phyloP scores from a whole-genome alignment of 129 eudicot species.

The Centrapalus pauciflorus region DNA sequence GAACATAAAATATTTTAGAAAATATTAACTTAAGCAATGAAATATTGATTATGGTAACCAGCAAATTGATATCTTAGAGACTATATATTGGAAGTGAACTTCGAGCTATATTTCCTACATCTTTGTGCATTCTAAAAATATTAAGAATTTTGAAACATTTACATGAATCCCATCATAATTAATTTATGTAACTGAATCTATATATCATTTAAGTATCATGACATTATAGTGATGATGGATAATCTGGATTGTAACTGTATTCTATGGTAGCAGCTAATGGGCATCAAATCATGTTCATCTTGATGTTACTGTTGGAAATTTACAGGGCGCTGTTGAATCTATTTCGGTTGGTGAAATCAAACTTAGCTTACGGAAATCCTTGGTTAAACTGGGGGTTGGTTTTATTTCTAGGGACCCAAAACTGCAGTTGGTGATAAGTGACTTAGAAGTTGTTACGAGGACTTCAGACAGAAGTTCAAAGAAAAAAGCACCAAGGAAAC shows the following conservation, averaged over 20 bases:
- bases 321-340: conserved; percentile 85
- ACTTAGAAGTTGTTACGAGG: conserved; percentile 71
- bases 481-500: conserved; percentile 36
- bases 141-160: not conserved
- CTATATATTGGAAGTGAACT: not conserved
- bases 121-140: not conserved
- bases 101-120: not conserved
- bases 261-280: not conserved
- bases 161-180: not conserved
- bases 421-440: conserved; percentile 53
- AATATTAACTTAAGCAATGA: not conserved
- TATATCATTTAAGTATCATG: not conserved
- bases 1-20: not conserved
- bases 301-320: conserved; percentile 21
- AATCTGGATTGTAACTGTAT: not conserved
- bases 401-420: conserved; percentile 80
- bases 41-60: not conserved
- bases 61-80: not conserved
- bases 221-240: not conserved
- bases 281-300: conserved; percentile 16
- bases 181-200: not conserved
- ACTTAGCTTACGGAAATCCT: conserved; percentile 71
- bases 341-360: conserved; percentile 87
- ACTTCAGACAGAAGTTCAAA: conserved; percentile 47
- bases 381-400: conserved; percentile 69